Conservation (phyloP, 2,329 filamentous ascomycete species). For the Neurospora sp. region DNA sequence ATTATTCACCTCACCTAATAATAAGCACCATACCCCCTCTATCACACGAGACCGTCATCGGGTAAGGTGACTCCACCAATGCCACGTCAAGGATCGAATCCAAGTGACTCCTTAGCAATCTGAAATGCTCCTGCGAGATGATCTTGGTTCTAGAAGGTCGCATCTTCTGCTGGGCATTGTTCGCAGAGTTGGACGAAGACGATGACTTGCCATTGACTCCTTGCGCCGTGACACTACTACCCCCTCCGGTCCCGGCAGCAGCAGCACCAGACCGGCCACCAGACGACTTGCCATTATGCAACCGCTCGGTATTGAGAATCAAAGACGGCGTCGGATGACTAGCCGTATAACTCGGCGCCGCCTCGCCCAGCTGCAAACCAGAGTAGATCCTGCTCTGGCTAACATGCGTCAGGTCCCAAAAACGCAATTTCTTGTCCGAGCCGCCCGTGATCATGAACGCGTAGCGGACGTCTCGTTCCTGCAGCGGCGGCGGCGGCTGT, state of each 20-base stretch:
- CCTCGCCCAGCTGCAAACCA: constrained; percentile 61
- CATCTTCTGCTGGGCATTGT: constrained; percentile 13
- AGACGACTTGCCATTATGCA: constrained; percentile 24
- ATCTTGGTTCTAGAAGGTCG: constrained; percentile 66
- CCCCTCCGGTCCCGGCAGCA: constrained; percentile 13
- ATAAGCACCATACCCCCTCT: constrained; percentile 83
- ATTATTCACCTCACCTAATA: constrained; percentile 36
- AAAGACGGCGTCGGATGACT: constrained; percentile 54
- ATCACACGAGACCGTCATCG: constrained; percentile 88
- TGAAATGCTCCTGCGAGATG: constrained; percentile 79
- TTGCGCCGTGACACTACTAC: neutral
- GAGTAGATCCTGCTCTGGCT: constrained; percentile 75
- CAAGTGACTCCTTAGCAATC: constrained; percentile 74
- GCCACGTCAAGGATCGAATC: constrained; percentile 83
- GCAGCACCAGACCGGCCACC: constrained; percentile 19
- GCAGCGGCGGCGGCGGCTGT: constrained; percentile 37
- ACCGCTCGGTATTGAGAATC: constrained; percentile 56
- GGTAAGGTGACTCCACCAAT: constrained; percentile 81
- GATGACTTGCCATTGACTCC: constrained; percentile 2
- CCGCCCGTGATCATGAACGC: constrained; percentile 83
- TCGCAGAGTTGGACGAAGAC: constrained; percentile 18
- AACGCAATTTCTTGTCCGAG: constrained; percentile 81
- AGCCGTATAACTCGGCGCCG: constrained; percentile 62
- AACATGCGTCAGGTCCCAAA: constrained; percentile 78
- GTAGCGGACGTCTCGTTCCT: constrained; percentile 62